Conservation (phyloP, 1,284 basidiomycete species). For the Sporisorium sorghi region DNA sequence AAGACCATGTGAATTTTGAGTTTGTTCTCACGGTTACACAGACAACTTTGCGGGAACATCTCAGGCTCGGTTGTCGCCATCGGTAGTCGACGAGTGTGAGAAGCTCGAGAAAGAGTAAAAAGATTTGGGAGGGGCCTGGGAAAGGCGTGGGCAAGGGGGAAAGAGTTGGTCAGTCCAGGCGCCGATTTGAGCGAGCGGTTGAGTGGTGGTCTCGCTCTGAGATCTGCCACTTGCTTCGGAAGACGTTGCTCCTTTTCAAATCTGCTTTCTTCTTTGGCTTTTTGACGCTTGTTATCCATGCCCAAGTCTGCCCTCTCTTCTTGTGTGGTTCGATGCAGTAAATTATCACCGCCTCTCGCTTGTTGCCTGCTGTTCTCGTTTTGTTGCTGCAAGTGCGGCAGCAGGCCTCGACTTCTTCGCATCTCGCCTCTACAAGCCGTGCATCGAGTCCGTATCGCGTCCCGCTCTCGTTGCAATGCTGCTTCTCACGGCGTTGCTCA, state of each 20-base stretch:
- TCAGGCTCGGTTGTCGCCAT: background rate
- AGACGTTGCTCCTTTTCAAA: constrained; percentile 48
- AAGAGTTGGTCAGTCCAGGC: too few relatives aligned
- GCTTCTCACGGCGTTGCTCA: background rate
- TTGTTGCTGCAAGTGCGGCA: background rate
- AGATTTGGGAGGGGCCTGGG: background rate
- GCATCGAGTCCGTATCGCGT: background rate
- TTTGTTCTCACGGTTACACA: background rate
- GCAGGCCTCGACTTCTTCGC: constrained; percentile 12
- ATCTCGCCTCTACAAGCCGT: too few relatives aligned
- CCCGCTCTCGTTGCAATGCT: background rate
- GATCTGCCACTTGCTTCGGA: constrained; percentile 34
- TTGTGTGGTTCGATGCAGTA: too few relatives aligned
- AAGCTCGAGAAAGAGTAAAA: background rate
- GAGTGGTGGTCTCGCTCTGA: too few relatives aligned
- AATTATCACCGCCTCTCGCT: background rate
- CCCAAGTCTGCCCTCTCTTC: too few relatives aligned
- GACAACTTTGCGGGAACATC: background rate
- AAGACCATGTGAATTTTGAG: too few relatives aligned
- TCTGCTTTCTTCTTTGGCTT: constrained; percentile 15
- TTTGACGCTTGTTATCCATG: too few relatives aligned
- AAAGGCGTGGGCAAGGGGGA: background rate
- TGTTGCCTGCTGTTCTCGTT: background rate
- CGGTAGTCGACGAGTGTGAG: constrained; percentile 1
- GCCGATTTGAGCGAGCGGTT: too few relatives aligned